Conservation (phyloP, 179 eudicot species). For the Silene vulgaris region DNA sequence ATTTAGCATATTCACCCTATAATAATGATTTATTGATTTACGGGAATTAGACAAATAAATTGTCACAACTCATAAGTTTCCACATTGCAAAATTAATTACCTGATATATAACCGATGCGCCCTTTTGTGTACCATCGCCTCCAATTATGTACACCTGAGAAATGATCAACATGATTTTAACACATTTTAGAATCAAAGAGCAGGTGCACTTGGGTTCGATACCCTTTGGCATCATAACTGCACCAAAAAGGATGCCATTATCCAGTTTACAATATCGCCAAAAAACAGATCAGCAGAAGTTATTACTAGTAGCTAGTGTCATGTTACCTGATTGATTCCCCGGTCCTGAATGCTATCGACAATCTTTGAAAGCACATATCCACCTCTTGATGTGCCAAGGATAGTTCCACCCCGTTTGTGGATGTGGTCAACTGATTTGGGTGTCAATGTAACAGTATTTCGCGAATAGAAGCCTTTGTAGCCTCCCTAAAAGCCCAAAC, state of each 20-base stretch:
- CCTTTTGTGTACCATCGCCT: slow-evolving; percentile 92
- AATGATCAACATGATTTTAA: background rate
- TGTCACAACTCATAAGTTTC: background rate
- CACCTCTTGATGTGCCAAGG: slow-evolving; percentile 82
- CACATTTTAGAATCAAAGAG: background rate
- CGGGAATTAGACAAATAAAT: background rate
- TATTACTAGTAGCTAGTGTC: background rate
- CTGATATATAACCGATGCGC: slow-evolving; percentile 77
- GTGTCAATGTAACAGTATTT: slow-evolving; percentile 56
- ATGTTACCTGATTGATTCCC: slow-evolving; percentile 73
- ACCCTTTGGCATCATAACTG: background rate
- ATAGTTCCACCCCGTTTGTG: slow-evolving; percentile 88
- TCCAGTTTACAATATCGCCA: background rate
- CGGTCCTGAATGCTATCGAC: slow-evolving; percentile 91
- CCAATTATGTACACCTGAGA: slow-evolving; percentile 87
- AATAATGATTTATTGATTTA: background rate
- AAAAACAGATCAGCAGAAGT: background rate
- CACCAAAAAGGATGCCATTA: background rate
- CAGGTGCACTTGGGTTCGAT: background rate
- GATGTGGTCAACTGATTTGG: slow-evolving; percentile 67
- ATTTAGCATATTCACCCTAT: background rate
- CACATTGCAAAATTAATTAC: slow-evolving; percentile 26
- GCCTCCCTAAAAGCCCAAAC: slow-evolving; percentile 53
- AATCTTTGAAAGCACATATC: slow-evolving; percentile 60
- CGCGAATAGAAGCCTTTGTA: slow-evolving; percentile 79